A percentile compares a stretch with the other conserved stretches of the same genome.
Conservation (phyloP, 176 grass and related monocot species). For the Puccinellia tenuiflora region DNA sequence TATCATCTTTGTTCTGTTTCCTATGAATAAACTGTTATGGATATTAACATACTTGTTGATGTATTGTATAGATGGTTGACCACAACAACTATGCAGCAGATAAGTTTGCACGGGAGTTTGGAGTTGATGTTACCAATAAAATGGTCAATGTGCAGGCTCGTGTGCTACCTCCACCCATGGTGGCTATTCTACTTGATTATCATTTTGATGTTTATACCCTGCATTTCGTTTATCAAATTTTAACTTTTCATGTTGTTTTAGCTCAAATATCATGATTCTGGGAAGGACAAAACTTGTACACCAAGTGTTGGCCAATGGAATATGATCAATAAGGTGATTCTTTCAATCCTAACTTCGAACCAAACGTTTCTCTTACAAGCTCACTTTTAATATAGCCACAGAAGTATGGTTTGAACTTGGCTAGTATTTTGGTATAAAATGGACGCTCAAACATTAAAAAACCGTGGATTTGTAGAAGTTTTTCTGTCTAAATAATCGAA, state of each 20-base stretch:
- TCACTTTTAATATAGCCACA: background rate
- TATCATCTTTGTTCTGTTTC: background rate
- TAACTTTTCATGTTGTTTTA: conserved; percentile 26
- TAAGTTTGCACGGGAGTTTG: conserved; percentile 42
- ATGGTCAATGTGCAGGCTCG: conserved; percentile 50
- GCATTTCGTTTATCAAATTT: background rate
- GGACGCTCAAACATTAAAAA: background rate
- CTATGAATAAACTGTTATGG: background rate
- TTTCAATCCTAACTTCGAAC: background rate
- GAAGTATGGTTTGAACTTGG: background rate
- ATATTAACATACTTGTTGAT: conserved; percentile 2
- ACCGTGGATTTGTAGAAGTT: background rate
- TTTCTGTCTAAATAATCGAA: background rate
- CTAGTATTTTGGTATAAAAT: background rate
- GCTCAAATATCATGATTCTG: conserved; percentile 67
- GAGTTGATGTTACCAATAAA: conserved; percentile 34
- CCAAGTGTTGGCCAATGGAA: conserved; percentile 68
- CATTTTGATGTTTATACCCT: background rate
- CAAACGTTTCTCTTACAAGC: background rate
- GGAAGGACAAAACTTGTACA: conserved; percentile 51
- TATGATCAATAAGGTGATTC: conserved; percentile 80
- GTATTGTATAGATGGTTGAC: conserved; percentile 50
- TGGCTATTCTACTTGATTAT: conserved; percentile 15
- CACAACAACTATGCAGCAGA: conserved; percentile 54
- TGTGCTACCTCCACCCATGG: conserved; percentile 51